These are phyloP conservation scores for Beauveria caledonica DNA, from an alignment of 2,329 filamentous ascomycete species.

Conservation along the genomic window DNA sequence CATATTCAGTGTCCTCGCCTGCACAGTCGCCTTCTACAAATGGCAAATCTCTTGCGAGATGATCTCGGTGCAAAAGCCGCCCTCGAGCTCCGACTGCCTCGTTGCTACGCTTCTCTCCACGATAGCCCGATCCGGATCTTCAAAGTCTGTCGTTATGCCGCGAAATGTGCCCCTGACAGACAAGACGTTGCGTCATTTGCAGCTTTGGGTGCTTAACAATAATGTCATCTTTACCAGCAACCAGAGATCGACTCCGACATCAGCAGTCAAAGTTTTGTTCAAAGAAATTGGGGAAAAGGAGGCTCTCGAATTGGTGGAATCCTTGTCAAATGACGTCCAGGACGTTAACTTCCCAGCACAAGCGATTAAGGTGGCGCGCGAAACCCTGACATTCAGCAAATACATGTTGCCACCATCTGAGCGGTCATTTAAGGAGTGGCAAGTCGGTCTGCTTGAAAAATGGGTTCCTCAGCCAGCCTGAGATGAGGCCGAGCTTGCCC, in stretches of 20 bases:
- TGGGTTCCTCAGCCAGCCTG: conserved; percentile 25
- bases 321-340: conserved; percentile 47
- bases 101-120: conserved; percentile 44
- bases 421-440: conserved; percentile 56
- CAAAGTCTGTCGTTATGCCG: conserved; percentile 46
- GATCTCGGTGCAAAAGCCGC: conserved; percentile 18
- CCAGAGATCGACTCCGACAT: conserved; percentile 18
- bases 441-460: conserved; percentile 51
- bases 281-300: conserved; percentile 33
- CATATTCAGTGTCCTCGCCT: conserved; percentile 34
- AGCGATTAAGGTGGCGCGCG: conserved; percentile 37
- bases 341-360: conserved; percentile 47
- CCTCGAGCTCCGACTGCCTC: conserved; percentile 41
- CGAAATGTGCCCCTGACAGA: not conserved
- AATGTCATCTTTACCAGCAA: conserved; percentile 42
- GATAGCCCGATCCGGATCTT: conserved; percentile 47
- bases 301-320: conserved; percentile 41
- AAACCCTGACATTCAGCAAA: conserved; percentile 40
- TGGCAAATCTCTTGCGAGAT: conserved; percentile 43
- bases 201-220: conserved; percentile 50
- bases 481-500: not conserved
- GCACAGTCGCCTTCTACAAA: conserved; percentile 46
- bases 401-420: conserved; percentile 45
- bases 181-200: conserved; percentile 24
- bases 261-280: conserved; percentile 48